phyloP scores from a whole-genome alignment of 345 rosid species.

The Acer yangbiense region DNA sequence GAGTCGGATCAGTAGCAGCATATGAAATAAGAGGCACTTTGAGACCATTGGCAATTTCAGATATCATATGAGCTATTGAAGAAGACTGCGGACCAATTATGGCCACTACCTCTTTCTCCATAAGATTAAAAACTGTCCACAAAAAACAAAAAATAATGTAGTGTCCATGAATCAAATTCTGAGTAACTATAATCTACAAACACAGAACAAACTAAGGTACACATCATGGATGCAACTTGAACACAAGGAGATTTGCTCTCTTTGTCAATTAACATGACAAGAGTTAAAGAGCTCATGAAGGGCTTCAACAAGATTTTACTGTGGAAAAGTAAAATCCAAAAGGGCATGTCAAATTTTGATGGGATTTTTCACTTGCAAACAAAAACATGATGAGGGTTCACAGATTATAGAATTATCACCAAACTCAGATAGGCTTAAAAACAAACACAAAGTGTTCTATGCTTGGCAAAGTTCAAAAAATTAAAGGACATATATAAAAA shows the following conservation, averaged over 20 bases:
- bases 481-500: background rate
- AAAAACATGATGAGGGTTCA: background rate
- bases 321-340: background rate
- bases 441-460: no score
- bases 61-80: slow-evolving; percentile 68
- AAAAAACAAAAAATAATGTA: background rate
- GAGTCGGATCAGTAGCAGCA: slow-evolving; percentile 90
- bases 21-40: slow-evolving; percentile 78
- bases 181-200: background rate
- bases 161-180: slow-evolving; percentile 4
- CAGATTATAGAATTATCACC: background rate
- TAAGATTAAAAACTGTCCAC: slow-evolving; percentile 63
- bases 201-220: background rate
- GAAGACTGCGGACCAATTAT: slow-evolving; percentile 84
- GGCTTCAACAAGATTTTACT: background rate
- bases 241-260: background rate
- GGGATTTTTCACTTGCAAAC: background rate
- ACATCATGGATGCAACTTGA: background rate
- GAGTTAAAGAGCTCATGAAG: background rate
- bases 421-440: background rate
- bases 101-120: slow-evolving; percentile 67
- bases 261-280: background rate
- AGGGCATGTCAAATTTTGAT: background rate
- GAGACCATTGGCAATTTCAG: slow-evolving; percentile 61
- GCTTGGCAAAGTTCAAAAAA: background rate